A percentile compares a stretch with the other conserved stretches of the same genome.
Conservation (phyloP, 768 basidiomycete species). For the Trametes punicea region DNA sequence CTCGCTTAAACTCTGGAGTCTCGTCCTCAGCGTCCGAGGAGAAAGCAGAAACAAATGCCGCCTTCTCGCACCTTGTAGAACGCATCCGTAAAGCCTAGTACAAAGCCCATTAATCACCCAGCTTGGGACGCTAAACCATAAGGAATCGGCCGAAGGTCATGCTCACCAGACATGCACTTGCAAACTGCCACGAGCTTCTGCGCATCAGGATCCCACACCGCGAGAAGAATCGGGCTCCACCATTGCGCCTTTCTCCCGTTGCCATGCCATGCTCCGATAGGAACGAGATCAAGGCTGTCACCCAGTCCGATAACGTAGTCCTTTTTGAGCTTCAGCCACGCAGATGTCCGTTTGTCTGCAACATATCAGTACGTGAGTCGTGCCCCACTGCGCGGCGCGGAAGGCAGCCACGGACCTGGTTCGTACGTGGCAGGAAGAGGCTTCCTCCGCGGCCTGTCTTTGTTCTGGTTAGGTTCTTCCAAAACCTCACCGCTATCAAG, state of each 20-base stretch:
- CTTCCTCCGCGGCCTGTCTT: constrained; percentile 50
- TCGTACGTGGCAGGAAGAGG: constrained; percentile 84
- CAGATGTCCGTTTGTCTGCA: constrained; percentile 74
- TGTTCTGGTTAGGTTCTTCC: constrained; percentile 35
- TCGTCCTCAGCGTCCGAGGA: background rate
- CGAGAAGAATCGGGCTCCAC: constrained; percentile 90
- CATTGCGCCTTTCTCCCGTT: constrained; percentile 85
- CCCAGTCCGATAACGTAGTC: constrained; percentile 82
- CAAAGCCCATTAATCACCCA: constrained; percentile 8
- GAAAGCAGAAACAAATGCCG: background rate
- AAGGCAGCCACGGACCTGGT: constrained; percentile 40
- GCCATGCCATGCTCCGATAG: constrained; percentile 85
- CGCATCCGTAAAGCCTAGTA: constrained; percentile 73
- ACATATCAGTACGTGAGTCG: background rate
- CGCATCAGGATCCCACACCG: constrained; percentile 61
- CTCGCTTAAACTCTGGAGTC: constrained; percentile 50
- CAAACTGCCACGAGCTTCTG: constrained; percentile 74
- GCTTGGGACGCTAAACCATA: constrained; percentile 4
- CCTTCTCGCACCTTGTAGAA: constrained; percentile 63
- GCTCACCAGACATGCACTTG: constrained; percentile 84
- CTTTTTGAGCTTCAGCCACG: constrained; percentile 92
- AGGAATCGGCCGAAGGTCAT: background rate
- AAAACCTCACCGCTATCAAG: constrained; percentile 51
- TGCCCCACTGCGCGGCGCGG: background rate
- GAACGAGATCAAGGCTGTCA: constrained; percentile 72